Evolutionary conservation across 345 rosid species (phyloP).

Genomic region (Eucalyptus pumila): DNA sequence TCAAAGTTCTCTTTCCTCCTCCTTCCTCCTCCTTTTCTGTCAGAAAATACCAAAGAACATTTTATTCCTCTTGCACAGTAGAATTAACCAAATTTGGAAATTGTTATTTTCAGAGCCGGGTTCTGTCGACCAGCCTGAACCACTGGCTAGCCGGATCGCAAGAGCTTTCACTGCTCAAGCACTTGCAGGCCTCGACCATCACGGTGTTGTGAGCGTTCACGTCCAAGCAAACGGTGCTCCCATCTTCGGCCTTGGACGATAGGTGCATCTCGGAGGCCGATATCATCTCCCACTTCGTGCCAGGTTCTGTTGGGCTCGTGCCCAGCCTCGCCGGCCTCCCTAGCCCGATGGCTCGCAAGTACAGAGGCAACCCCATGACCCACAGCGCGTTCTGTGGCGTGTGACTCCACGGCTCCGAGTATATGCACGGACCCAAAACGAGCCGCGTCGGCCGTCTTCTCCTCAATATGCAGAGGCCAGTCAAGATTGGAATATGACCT

Average conservation of each 20-base stretch:
- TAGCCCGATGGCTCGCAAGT: neutral
- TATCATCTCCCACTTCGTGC: conserved; percentile 33
- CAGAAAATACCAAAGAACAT: neutral
- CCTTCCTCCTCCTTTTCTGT: too few relatives aligned
- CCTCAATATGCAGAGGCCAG: neutral
- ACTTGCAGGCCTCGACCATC: neutral
- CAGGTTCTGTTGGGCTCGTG: neutral
- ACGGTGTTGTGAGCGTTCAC: conserved; percentile 17
- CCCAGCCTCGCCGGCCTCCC: neutral
- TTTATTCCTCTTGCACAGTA: neutral
- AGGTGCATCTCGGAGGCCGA: conserved; percentile 76
- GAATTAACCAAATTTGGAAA: neutral
- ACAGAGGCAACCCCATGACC: neutral
- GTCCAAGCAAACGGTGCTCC: conserved; percentile 55
- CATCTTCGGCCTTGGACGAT: conserved; percentile 21
- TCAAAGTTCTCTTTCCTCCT: neutral
- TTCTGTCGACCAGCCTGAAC: neutral
- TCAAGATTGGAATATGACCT: conserved; percentile 7
- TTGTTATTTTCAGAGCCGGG: neutral
- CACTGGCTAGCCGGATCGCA: conserved; percentile 8
- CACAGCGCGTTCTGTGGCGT: neutral
- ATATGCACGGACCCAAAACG: conserved; percentile 1
- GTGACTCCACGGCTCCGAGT: conserved; percentile 2
- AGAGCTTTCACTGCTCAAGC: neutral
- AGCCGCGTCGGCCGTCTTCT: neutral